These are phyloP conservation scores for Rubia balearica DNA, from an alignment of 305 asterid species.

Conservation along the genomic window DNA sequence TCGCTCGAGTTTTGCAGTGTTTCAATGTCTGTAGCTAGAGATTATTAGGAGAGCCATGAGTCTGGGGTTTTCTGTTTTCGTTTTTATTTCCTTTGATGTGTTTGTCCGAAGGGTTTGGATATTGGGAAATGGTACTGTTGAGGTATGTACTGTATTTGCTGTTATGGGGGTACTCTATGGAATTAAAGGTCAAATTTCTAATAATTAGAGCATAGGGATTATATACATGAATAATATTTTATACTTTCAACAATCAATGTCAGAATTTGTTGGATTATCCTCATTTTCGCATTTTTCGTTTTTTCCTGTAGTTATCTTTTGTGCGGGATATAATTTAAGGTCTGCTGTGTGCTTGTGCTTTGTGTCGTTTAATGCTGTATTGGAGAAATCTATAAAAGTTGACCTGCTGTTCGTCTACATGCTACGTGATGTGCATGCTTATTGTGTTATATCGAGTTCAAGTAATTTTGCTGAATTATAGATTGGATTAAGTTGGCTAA, in stretches of 20 bases:
- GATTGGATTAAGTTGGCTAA: too few species aligned
- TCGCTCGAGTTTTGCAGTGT: slow-evolving; percentile 2
- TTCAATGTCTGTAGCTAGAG: slow-evolving; percentile 10
- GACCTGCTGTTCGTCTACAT: too few species aligned
- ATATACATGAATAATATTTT: slow-evolving; percentile 3
- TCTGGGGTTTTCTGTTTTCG: neutral
- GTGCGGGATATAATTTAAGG: too few species aligned
- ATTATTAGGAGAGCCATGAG: slow-evolving; percentile 1
- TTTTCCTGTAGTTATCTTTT: too few species aligned
- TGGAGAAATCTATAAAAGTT: too few species aligned
- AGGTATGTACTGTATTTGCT: neutral
- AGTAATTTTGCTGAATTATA: too few species aligned
- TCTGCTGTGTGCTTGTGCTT: too few species aligned
- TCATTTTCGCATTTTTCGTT: too few species aligned
- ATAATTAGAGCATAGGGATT: neutral
- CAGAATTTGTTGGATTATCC: neutral
- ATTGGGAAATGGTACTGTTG: neutral
- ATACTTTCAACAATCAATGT: neutral
- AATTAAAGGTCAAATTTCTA: neutral
- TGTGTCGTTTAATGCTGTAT: too few species aligned
- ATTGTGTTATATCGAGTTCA: too few species aligned
- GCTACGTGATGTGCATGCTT: too few species aligned
- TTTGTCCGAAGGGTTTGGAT: neutral
- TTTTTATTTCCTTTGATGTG: neutral
- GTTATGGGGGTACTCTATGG: neutral